Conservation (phyloP, 2,329 filamentous ascomycete genomes). For the Microdochium trichocladiopsis region DNA sequence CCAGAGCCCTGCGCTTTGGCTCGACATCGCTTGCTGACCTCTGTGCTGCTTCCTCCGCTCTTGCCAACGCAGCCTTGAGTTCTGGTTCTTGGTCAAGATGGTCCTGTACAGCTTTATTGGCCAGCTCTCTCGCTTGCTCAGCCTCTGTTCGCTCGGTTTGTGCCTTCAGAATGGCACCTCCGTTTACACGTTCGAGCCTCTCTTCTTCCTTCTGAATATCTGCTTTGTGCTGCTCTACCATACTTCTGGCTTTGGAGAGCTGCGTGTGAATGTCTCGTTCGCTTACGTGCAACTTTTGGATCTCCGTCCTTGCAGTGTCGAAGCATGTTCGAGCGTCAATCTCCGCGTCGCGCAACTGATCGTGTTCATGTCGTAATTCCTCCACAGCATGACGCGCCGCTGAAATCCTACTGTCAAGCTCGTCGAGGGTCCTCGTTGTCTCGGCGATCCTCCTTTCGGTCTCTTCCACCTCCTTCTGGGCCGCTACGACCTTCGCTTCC, state of each 20-base stretch:
- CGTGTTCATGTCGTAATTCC: slow-evolving; percentile 36
- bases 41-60: slow-evolving; percentile 15
- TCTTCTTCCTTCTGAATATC: slow-evolving; percentile 49
- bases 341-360: slow-evolving; percentile 36
- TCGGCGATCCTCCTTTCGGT: slow-evolving; percentile 26
- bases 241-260: slow-evolving; percentile 44
- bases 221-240: slow-evolving; percentile 34
- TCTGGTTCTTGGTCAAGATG: slow-evolving; percentile 13
- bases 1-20: slow-evolving; percentile 47
- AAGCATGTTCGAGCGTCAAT: slow-evolving; percentile 42
- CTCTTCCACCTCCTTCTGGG: slow-evolving; percentile 27
- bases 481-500: slow-evolving; percentile 14
- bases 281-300: slow-evolving; percentile 49
- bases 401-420: slow-evolving; percentile 35
- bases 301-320: slow-evolving; percentile 43
- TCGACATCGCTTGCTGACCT: slow-evolving; percentile 21
- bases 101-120: slow-evolving; percentile 21
- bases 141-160: slow-evolving; percentile 51
- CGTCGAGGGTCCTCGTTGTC: slow-evolving; percentile 41
- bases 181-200: slow-evolving; percentile 61
- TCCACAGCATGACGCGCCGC: slow-evolving; percentile 30
- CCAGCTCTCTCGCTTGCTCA: slow-evolving; percentile 38
- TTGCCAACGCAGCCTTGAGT: slow-evolving; percentile 18
- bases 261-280: slow-evolving; percentile 58
- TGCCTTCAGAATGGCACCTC: slow-evolving; percentile 60